These are phyloP conservation scores for Sparassis latifolia DNA, from an alignment of 1,284 basidiomycete genomes.

Conservation along the genomic window DNA sequence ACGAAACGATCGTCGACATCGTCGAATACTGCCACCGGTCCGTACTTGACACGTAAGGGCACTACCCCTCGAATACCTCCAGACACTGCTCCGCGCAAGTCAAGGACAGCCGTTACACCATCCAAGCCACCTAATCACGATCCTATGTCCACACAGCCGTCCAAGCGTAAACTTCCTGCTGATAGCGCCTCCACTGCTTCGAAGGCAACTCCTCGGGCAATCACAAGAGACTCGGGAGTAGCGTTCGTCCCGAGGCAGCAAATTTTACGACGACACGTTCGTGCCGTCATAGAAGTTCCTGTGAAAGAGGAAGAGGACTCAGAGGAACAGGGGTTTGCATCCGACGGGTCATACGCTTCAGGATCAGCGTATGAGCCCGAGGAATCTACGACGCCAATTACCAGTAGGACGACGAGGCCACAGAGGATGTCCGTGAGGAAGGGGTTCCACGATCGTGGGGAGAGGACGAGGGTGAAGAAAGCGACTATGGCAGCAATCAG, in stretches of 20 bases:
- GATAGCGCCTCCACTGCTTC: not conserved
- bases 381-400: not conserved
- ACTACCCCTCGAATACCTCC: not conserved
- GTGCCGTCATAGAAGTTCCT: constrained; percentile 36
- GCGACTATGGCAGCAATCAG: constrained; percentile 10
- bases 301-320: constrained; percentile 36
- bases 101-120: too few species aligned
- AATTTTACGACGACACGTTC: constrained; percentile 29
- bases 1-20: constrained; percentile 20
- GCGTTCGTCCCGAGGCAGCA: too few species aligned
- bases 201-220: not conserved
- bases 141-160: too few species aligned
- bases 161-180: too few species aligned
- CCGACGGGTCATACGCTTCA: constrained; percentile 11
- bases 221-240: too few species aligned
- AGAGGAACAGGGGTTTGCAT: constrained; percentile 13
- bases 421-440: not conserved
- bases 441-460: not conserved
- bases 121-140: too few species aligned
- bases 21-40: constrained; percentile 4
- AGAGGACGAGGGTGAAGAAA: constrained; percentile 15
- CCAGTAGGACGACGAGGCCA: constrained; percentile 1
- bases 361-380: constrained; percentile 17
- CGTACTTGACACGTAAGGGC: not conserved
- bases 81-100: too few species aligned